A percentile compares a stretch with the other conserved stretches of the same genome.
Conservation (phyloP, 2,329 filamentous ascomycete genomes). For the Dryadomyces quercus-mongolicae region DNA sequence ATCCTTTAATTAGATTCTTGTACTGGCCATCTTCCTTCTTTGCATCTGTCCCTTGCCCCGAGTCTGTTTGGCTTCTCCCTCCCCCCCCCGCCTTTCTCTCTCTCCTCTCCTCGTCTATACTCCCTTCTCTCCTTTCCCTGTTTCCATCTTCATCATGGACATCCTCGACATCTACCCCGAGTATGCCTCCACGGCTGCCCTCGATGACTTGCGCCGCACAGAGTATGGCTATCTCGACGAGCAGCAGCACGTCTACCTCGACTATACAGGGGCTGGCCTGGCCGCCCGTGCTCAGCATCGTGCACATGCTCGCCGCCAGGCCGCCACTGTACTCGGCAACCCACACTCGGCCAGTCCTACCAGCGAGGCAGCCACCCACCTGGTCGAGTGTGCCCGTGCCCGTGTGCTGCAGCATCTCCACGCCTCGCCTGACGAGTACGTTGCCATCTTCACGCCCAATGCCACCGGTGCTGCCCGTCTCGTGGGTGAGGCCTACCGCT, state of each 20-base stretch:
- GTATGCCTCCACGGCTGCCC: conserved; percentile 18
- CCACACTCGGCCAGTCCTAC: conserved; percentile 27
- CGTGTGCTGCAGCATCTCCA: conserved; percentile 22
- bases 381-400: conserved; percentile 20
- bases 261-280: conserved; percentile 28
- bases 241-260: conserved; percentile 26
- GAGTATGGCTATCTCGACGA: conserved; percentile 26
- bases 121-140: neutral
- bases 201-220: conserved; percentile 20
- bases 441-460: conserved; percentile 27
- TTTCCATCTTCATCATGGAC: neutral
- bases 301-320: conserved; percentile 20
- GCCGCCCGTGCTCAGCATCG: conserved; percentile 20
- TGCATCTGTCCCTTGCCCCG: no score
- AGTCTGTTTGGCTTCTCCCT: no score
- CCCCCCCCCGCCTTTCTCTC: no score
- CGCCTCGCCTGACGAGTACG: conserved; percentile 24
- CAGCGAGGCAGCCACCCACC: conserved; percentile 20
- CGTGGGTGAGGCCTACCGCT: conserved; percentile 27
- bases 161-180: conserved; percentile 20
- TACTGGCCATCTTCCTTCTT: no score
- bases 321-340: conserved; percentile 23
- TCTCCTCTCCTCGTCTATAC: no score
- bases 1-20: no score
- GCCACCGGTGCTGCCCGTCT: conserved; percentile 26